phyloP scores from a whole-genome alignment of 306 rosid species.

The Vigna hirtella region DNA sequence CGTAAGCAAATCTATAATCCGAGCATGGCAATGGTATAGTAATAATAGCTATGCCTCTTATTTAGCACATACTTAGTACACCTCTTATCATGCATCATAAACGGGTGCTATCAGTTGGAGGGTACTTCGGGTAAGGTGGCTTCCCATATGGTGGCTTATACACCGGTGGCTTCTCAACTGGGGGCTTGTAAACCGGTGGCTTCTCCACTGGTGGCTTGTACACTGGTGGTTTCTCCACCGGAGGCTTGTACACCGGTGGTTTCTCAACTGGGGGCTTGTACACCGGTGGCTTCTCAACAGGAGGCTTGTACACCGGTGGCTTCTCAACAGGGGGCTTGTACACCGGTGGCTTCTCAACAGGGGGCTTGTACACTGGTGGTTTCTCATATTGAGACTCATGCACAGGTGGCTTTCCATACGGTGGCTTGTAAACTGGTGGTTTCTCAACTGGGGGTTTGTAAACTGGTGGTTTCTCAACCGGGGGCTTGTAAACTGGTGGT shows the following conservation, averaged over 20 bases:
- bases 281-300: neutral
- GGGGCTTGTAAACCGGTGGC: neutral
- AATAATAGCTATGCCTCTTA: neutral
- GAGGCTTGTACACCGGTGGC: neutral
- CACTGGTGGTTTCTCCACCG: neutral
- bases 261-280: neutral
- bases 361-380: neutral
- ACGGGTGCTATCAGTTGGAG: neutral
- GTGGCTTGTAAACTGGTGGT: neutral
- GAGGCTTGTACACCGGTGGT: neutral
- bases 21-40: neutral
- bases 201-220: neutral
- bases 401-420: neutral
- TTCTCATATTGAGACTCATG: neutral
- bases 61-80: neutral
- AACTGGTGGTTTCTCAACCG: neutral
- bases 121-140: neutral
- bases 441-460: neutral
- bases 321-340: neutral
- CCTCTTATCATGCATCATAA: neutral
- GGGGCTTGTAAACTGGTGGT: neutral
- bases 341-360: neutral
- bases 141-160: neutral
- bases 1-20: neutral
- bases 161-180: neutral